Evolutionary conservation across 1,284 basidiomycete genomes (phyloP).

Genomic region (Grifola frondosa): DNA sequence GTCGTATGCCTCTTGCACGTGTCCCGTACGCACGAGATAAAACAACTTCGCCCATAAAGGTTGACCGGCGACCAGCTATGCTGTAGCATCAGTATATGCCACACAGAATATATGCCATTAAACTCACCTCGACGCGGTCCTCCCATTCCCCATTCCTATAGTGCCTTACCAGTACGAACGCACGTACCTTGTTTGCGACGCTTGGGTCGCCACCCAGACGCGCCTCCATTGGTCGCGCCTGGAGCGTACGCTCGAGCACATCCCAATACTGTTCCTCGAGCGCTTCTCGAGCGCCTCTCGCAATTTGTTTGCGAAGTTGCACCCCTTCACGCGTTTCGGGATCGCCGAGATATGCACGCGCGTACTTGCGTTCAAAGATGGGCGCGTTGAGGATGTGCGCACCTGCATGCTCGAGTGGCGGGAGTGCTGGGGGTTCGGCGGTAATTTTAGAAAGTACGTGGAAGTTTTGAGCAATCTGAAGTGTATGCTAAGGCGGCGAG

Average conservation of each 20-base stretch:
- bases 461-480: constrained; percentile 68
- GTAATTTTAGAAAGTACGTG: constrained; percentile 74
- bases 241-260: constrained; percentile 83
- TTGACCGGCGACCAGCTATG: constrained; percentile 76
- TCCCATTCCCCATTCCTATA: constrained; percentile 84
- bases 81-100: neutral
- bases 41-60: constrained; percentile 94
- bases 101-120: neutral
- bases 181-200: constrained; percentile 85
- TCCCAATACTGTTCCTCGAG: constrained; percentile 87
- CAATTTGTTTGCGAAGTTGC: constrained; percentile 66
- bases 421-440: constrained; percentile 62
- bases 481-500: constrained; percentile 29
- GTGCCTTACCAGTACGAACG: constrained; percentile 79
- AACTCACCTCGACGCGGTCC: constrained; percentile 76
- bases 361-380: constrained; percentile 70
- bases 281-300: constrained; percentile 70
- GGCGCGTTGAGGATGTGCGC: constrained; percentile 78
- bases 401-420: constrained; percentile 71
- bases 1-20: constrained; percentile 76
- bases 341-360: constrained; percentile 70
- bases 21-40: constrained; percentile 87
- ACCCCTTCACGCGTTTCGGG: constrained; percentile 65
- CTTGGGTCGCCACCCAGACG: constrained; percentile 91
- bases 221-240: constrained; percentile 82